These are phyloP conservation scores for Mychonastes homosphaera DNA, from an alignment of 139 green algal genomes.

Conservation along the genomic window DNA sequence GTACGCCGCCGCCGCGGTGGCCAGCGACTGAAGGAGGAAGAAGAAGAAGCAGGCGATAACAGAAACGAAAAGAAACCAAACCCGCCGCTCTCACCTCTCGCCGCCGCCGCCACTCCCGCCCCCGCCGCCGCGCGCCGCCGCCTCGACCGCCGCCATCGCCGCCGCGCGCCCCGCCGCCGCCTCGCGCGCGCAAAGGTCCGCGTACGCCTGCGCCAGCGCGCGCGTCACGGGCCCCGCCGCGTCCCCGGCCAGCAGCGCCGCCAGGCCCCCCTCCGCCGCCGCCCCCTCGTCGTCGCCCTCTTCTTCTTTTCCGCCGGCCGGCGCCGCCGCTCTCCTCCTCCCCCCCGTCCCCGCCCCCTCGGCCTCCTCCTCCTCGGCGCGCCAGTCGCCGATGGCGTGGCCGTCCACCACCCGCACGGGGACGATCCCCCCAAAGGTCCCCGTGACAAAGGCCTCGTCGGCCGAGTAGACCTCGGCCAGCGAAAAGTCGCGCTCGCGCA, in stretches of 20 bases:
- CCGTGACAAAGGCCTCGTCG: slow-evolving; percentile 66
- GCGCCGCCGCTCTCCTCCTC: background rate
- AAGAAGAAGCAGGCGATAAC: no score
- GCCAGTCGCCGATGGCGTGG: slow-evolving; percentile 27
- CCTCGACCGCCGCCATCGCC: background rate
- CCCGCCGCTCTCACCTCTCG: no score
- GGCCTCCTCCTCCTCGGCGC: background rate
- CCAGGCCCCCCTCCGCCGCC: background rate
- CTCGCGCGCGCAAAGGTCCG: slow-evolving; percentile 28
- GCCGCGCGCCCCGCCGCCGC: slow-evolving; percentile 22
- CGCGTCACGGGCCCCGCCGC: slow-evolving; percentile 34
- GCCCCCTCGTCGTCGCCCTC: background rate
- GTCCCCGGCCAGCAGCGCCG: slow-evolving; percentile 11
- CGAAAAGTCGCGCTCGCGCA: slow-evolving; percentile 48
- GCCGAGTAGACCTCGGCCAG: slow-evolving; percentile 60
- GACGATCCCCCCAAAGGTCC: slow-evolving; percentile 60
- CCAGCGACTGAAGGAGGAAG: no score
- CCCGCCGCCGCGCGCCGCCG: no score
- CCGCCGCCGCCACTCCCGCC: no score
- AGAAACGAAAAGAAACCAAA: no score
- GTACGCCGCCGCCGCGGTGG: no score
- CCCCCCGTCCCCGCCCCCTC: no score
- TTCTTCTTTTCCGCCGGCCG: background rate
- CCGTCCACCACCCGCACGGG: slow-evolving; percentile 56
- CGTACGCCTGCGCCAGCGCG: slow-evolving; percentile 45